Percentiles rank a stretch among this genome's conserved stretches.
Conservation (phyloP, 345 rosid genomes). For the Raphanus raphanistrum region DNA sequence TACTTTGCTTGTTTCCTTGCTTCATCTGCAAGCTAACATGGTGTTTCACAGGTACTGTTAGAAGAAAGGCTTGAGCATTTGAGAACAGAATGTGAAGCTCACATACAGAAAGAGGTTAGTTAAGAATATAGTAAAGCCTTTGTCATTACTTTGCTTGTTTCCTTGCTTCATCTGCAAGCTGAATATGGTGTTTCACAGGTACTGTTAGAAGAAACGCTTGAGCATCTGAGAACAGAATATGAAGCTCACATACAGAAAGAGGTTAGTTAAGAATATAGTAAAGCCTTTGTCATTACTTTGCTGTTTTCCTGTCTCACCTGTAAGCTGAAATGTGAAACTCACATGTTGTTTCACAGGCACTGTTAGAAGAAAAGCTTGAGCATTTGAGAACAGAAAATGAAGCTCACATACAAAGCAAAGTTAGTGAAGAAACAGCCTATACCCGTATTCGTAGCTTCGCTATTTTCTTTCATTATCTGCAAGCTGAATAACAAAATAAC, state of each 20-base stretch:
- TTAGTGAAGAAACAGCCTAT: constrained; percentile 10
- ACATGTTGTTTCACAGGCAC: constrained; percentile 20
- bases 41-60: constrained; percentile 19
- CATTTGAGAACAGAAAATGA: constrained; percentile 31
- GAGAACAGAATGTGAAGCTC: constrained; percentile 33
- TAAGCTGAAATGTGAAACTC: constrained; percentile 5
- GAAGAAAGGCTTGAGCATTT: constrained; percentile 34
- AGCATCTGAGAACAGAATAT: constrained; percentile 25
- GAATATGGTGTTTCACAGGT: constrained; percentile 25
- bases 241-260: constrained; percentile 31
- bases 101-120: constrained; percentile 28
- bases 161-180: constrained; percentile 10
- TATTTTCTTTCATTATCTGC: constrained; percentile 6
- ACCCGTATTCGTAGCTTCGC: neutral
- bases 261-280: constrained; percentile 12
- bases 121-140: neutral
- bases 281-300: neutral
- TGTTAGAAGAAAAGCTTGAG: constrained; percentile 30
- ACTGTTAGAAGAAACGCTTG: constrained; percentile 30
- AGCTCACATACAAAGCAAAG: constrained; percentile 25
- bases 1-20: neutral
- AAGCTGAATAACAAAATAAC: constrained; percentile 10
- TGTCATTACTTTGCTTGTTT: neutral
- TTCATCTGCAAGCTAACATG: constrained; percentile 16
- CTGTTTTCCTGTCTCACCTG: constrained; percentile 1